Conservation (phyloP, 2,329 filamentous ascomycete species). For the Botrytis medusae region DNA sequence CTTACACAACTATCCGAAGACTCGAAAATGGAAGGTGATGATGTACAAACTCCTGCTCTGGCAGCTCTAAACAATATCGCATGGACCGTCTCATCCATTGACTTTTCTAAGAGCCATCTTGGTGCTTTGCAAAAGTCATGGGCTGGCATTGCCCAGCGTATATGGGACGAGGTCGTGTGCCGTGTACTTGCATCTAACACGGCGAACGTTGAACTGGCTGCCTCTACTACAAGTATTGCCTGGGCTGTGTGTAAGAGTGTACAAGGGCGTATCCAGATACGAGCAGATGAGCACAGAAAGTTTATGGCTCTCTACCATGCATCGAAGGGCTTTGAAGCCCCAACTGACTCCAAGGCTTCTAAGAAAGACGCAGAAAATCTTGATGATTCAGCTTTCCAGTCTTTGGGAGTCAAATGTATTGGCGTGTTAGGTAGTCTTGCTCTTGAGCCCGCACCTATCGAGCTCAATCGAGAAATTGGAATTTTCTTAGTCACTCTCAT, state of each 20-base stretch:
- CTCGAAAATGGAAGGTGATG: conserved; percentile 39
- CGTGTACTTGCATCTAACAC: conserved; percentile 61
- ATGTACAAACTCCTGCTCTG: conserved; percentile 55
- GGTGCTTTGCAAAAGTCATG: conserved; percentile 53
- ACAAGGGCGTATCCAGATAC: conserved; percentile 49
- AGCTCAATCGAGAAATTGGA: conserved; percentile 62
- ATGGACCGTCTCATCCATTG: conserved; percentile 63
- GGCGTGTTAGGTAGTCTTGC: conserved; percentile 66
- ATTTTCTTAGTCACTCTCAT: conserved; percentile 60
- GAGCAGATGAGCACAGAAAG: conserved; percentile 56
- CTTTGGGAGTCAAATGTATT: conserved; percentile 64
- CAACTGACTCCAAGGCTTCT: conserved; percentile 28
- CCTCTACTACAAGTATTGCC: conserved; percentile 61
- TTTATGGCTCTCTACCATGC: conserved; percentile 67
- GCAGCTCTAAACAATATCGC: conserved; percentile 65
- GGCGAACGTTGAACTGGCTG: conserved; percentile 60
- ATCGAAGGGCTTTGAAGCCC: conserved; percentile 45
- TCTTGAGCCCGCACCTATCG: conserved; percentile 52
- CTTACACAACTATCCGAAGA: conserved; percentile 27
- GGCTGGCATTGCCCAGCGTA: conserved; percentile 52
- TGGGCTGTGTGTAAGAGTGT: conserved; percentile 63
- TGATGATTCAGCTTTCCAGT: conserved; percentile 55
- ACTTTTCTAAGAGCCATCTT: conserved; percentile 56
- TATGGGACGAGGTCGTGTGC: conserved; percentile 58
- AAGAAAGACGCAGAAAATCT: conserved; percentile 30